Evolutionary conservation across 2,329 filamentous ascomycete genomes (phyloP), one percentile per base, ranked within the genome.

Genomic region (Beauveria medogensis): DNA sequence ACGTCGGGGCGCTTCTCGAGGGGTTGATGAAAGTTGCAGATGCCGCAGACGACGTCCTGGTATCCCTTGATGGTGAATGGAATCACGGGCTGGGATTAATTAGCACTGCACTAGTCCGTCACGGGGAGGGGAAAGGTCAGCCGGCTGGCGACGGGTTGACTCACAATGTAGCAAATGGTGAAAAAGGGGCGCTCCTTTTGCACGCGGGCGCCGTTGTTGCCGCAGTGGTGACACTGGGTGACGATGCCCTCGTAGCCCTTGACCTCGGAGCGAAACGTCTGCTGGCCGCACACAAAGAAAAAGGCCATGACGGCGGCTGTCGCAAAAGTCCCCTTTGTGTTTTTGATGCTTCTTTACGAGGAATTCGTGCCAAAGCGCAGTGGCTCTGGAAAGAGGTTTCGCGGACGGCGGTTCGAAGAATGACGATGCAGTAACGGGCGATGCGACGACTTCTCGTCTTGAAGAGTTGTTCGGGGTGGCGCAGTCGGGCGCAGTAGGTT

Each of bases 21-120:
- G 10, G 85, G 84, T 71, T 92, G 88, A 64, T 84, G 81, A 71
- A 91, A 92, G 71, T 87, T 85, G 80, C 89, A 93, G 71, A 92
- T 85, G 69, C 85, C 81, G 77, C 89, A 93, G 62, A 80, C 77
- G 60, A 93, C 81, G 68, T 91, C 88, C 67, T 86, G 78, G 73
- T 87, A 86, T 59, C 84, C 84, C 62, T 83, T 80, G 65, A 87
- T 77, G 51, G 83, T 86, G 69, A 92, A 86, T 0, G 89, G 89
- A 28, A 92, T 79, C 51, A 92, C 73, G 54, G 89, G 89, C 82
- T 87, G 63, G 40, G 1, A 20, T 12, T 46, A 8, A 40, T 59
- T 44, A 59, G 56, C n/a, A 40, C 1, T 14, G 37, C 22, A 28
- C 37, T 8, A n/a, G 22, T 14, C 1, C 2, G 22, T 14, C 3